Conservation (phyloP, 2,329 filamentous ascomycete species). For the Elsinoe australis region DNA sequence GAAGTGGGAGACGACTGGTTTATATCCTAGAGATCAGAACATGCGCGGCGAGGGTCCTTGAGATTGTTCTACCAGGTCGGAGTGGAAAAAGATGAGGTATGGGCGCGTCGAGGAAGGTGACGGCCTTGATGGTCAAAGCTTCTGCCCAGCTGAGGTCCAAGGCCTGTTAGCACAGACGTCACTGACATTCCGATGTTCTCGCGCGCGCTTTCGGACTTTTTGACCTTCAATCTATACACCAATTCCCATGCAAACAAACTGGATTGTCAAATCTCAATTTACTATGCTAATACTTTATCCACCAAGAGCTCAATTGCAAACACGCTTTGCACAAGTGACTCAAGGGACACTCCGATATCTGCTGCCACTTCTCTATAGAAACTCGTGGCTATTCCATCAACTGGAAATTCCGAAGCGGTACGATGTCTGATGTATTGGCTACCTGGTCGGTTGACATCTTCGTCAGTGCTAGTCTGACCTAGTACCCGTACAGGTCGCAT, state of each 20-base stretch:
- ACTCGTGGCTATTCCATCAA: not conserved
- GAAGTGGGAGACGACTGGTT: too few species aligned
- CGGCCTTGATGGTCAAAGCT: constrained; percentile 8
- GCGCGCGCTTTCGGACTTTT: not conserved
- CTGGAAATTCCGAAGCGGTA: constrained; percentile 38
- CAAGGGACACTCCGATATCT: not conserved
- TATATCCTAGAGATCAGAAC: too few species aligned
- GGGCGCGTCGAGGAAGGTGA: not conserved
- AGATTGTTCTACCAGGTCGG: too few species aligned
- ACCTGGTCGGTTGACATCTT: constrained; percentile 40
- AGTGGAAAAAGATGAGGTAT: not conserved
- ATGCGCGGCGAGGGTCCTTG: too few species aligned
- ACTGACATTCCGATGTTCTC: not conserved
- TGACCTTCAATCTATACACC: not conserved
- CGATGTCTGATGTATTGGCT: constrained; percentile 45
- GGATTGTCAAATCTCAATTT: not conserved
- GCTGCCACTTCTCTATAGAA: constrained; percentile 2
- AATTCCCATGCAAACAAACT: too few species aligned
- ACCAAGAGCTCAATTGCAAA: not conserved
- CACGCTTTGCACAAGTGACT: not conserved
- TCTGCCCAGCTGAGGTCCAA: too few species aligned
- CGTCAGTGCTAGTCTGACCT: constrained; percentile 29
- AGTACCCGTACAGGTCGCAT: constrained; percentile 36
- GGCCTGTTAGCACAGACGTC: constrained; percentile 9
- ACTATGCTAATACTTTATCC: not conserved